Evolutionary conservation across 2,329 filamentous ascomycete genomes (phyloP), one percentile per base, ranked within the genome.

Genomic region (Dendryphion nanum): DNA sequence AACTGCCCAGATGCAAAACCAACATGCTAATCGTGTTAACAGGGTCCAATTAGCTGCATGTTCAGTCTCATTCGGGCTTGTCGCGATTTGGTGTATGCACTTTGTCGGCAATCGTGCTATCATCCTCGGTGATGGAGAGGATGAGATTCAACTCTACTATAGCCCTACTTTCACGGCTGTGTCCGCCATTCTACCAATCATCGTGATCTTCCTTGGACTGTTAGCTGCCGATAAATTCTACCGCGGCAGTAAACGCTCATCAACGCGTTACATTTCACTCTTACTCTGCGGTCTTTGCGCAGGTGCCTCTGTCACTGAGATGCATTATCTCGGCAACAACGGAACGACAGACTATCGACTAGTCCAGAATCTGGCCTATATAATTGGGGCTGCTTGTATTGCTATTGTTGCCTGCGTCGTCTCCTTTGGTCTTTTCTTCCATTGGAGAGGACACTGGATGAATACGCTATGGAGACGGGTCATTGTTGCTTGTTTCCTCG

Each of bases 271-370:
- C 42, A 41, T 51, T 5, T 55, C 66, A 3, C 57, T 73, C 5
- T 57, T 75, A 6, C 56, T 79, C 4, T 83, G 85, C 6, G 87
- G 88, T 5, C 57, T 80, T 1, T 72, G 90, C 30, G 84, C 85
- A 2, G 89, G 89, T 12, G 72, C 81, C 4, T 83, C 86, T 16
- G 83, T 93, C 34, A 88, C 85, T 42, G 85, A 84, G 20, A 93
- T 94, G 88, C 86, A 94, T 62, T 94, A 93, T 55, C 72, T 91
- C 14, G 87, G 87, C n/a, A 89, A 94, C 58, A 78, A 85, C 20
- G 88, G 87, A 21, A 89, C 91, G 44, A 74, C 75, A 18, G 91
- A 94, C 60, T 95, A 93, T 57, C 66, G 60, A 4, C 83, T 86
- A 51, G 66, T 72, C 8, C 89, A 90, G 50, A 63, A 67, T 3